Evolutionary conservation across 768 basidiomycete genomes (phyloP).

Genomic region (Naematelia encephala): DNA sequence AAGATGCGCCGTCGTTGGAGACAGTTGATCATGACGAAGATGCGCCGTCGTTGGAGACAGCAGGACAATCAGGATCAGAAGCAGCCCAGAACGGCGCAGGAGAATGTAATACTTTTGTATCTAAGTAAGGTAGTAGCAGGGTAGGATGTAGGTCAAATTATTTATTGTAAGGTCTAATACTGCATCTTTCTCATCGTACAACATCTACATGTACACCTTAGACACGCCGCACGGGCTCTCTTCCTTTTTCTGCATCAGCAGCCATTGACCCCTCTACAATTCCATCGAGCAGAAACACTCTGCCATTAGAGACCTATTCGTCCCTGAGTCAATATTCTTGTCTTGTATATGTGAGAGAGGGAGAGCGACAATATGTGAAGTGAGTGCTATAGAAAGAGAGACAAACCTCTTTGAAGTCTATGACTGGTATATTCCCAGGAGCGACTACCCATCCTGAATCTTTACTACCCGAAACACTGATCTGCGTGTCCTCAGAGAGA

Average conservation of each 20-base stretch:
- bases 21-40: no score
- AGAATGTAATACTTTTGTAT: no score
- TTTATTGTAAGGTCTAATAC: no score
- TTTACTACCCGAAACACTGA: constrained; percentile 18
- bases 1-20: no score
- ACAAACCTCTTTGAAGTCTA: constrained; percentile 40
- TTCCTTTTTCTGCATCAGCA: neutral
- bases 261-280: constrained; percentile 2
- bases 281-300: constrained; percentile 33
- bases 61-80: no score
- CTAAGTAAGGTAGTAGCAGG: no score
- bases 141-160: no score
- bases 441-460: constrained; percentile 27
- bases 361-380: no score
- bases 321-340: neutral
- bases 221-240: neutral
- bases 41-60: no score
- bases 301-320: constrained; percentile 36
- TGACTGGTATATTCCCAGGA: constrained; percentile 42
- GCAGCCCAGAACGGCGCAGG: no score
- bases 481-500: constrained; percentile 20
- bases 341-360: no score
- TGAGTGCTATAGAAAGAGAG: neutral
- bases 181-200: neutral
- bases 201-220: neutral